Conservation (phyloP, 2,329 filamentous ascomycete species). For the Mycogone perniciosa region DNA sequence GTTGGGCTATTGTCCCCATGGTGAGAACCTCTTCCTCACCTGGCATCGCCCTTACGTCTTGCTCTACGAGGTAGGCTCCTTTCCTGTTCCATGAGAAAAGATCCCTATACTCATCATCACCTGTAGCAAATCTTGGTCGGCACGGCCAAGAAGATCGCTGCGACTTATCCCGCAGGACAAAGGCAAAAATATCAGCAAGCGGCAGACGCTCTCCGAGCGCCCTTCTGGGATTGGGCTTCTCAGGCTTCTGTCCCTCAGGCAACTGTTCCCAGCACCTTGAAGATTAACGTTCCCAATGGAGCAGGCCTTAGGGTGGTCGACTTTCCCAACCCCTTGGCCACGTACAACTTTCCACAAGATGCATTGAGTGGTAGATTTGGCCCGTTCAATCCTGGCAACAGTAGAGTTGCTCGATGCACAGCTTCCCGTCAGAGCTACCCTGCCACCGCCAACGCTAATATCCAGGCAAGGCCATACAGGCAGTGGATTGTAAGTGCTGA, state of each 20-base stretch:
- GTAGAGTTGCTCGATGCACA: slow-evolving; percentile 36
- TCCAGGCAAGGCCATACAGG: slow-evolving; percentile 30
- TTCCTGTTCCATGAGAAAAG: neutral
- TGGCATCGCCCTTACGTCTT: slow-evolving; percentile 53
- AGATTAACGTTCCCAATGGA: slow-evolving; percentile 36
- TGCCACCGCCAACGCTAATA: slow-evolving; percentile 29
- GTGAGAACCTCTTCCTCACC: slow-evolving; percentile 41
- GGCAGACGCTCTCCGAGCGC: slow-evolving; percentile 40
- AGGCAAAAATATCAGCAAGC: slow-evolving; percentile 35
- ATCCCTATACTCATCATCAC: slow-evolving; percentile 7
- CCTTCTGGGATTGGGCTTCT: slow-evolving; percentile 51
- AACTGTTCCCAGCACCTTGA: slow-evolving; percentile 29
- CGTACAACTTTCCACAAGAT: slow-evolving; percentile 41
- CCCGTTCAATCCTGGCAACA: slow-evolving; percentile 22
- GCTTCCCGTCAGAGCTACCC: slow-evolving; percentile 32
- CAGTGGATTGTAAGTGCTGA: slow-evolving; percentile 34
- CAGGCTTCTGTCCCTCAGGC: slow-evolving; percentile 37
- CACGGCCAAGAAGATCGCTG: slow-evolving; percentile 41
- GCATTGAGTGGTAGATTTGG: slow-evolving; percentile 34
- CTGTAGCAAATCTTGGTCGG: slow-evolving; percentile 46
- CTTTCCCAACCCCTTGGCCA: slow-evolving; percentile 47
- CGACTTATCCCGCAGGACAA: slow-evolving; percentile 32
- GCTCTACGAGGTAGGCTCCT: slow-evolving; percentile 43
- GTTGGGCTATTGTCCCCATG: slow-evolving; percentile 42
- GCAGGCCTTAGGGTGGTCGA: slow-evolving; percentile 22